phyloP scores from a whole-genome alignment of 306 rosid genomes.

The Hylodesmum podocarpum region DNA sequence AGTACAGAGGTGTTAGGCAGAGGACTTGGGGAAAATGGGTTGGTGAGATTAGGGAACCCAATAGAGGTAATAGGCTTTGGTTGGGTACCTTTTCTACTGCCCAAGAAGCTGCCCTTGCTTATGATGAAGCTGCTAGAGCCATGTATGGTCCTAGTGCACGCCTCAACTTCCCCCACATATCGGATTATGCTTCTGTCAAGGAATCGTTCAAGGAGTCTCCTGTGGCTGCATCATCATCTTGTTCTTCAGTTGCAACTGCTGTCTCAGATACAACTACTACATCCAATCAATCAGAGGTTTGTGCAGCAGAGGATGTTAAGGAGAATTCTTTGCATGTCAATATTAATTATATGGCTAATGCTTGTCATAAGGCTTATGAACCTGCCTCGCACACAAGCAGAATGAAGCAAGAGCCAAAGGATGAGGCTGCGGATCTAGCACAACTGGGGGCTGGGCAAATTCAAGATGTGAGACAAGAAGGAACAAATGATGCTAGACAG shows the following conservation, averaged over 20 bases:
- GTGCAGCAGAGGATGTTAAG: constrained; percentile 46
- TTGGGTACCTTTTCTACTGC: constrained; percentile 78
- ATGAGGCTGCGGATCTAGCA: constrained; percentile 15
- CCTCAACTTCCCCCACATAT: constrained; percentile 61
- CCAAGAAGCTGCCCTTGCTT: constrained; percentile 66
- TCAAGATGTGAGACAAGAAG: neutral
- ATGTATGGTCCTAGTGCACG: constrained; percentile 87
- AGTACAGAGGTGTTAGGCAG: constrained; percentile 92
- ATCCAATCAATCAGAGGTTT: constrained; percentile 63
- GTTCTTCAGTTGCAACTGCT: constrained; percentile 46
- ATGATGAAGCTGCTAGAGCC: constrained; percentile 91
- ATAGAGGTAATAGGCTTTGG: constrained; percentile 80
- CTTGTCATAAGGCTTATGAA: constrained; percentile 19
- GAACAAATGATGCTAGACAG: neutral
- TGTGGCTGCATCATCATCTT: constrained; percentile 31
- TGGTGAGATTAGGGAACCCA: constrained; percentile 86
- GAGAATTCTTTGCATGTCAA: neutral
- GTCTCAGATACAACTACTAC: constrained; percentile 48
- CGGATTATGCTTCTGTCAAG: constrained; percentile 27
- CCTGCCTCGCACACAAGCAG: constrained; percentile 22
- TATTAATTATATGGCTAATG: neutral
- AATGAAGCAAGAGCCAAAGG: constrained; percentile 37
- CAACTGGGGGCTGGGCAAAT: constrained; percentile 23
- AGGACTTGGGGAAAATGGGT: constrained; percentile 99
- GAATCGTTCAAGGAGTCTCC: constrained; percentile 37